phyloP scores from a whole-genome alignment of 208 protist species.

The Leishmania arabica region DNA sequence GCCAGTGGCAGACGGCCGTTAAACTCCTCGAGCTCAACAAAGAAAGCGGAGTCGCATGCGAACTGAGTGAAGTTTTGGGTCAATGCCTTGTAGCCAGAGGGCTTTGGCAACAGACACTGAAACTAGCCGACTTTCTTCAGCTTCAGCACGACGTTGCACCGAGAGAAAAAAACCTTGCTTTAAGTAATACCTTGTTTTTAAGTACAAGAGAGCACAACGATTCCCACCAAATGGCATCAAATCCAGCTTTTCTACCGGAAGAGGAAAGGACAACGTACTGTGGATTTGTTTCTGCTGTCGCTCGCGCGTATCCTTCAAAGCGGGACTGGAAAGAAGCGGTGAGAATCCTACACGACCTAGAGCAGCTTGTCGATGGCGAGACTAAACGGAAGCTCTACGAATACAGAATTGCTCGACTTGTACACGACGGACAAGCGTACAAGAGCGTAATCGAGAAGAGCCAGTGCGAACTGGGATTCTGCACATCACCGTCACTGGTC shows the following conservation, averaged over 20 bases:
- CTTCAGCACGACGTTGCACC: neutral
- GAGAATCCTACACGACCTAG: constrained; percentile 3
- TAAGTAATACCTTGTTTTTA: neutral
- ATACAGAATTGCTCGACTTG: constrained; percentile 25
- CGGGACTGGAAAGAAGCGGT: constrained; percentile 24
- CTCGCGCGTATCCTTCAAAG: constrained; percentile 20
- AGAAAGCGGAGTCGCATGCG: constrained; percentile 16
- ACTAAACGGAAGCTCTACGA: constrained; percentile 20
- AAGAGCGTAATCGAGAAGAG: constrained; percentile 15
- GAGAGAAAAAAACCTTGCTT: neutral
- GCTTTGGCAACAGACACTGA: constrained; percentile 31
- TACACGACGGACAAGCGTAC: constrained; percentile 24
- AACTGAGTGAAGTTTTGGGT: constrained; percentile 36
- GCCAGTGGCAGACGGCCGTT: constrained; percentile 58
- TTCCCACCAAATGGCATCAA: constrained; percentile 26
- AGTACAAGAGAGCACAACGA: neutral
- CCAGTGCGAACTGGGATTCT: constrained; percentile 12
- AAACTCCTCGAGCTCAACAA: constrained; percentile 47
- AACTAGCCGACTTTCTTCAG: neutral
- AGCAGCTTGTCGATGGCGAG: constrained; percentile 8
- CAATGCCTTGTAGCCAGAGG: constrained; percentile 43
- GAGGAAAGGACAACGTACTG: constrained; percentile 25
- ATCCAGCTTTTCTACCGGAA: constrained; percentile 29
- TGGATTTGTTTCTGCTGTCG: constrained; percentile 30
- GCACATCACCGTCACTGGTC: constrained; percentile 22